These are phyloP conservation scores for Colletotrichum theobromicola DNA, from an alignment of 2,329 filamentous ascomycete species.

Conservation along the genomic window DNA sequence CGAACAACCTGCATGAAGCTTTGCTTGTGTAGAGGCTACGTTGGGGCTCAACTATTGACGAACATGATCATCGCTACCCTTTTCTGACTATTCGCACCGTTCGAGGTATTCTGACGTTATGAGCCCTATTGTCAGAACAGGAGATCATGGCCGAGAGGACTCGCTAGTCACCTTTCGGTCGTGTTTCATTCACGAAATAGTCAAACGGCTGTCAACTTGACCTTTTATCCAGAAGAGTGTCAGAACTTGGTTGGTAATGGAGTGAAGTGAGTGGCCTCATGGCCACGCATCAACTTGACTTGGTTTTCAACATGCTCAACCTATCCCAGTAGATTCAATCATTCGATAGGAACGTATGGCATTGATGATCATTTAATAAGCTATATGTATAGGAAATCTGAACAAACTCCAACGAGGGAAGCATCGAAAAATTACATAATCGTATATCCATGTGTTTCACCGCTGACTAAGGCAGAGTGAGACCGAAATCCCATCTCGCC, in stretches of 20 bases:
- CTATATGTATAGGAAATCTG: not conserved
- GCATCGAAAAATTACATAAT: not conserved
- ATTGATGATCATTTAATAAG: not conserved
- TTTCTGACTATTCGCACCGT: not conserved
- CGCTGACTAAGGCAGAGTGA: not conserved
- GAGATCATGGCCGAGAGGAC: not conserved
- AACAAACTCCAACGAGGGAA: not conserved
- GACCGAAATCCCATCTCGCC: not conserved
- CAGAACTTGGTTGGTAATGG: no score
- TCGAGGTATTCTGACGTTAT: not conserved
- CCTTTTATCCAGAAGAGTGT: no score
- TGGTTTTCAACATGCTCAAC: not conserved
- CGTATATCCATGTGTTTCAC: not conserved
- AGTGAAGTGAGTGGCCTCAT: no score
- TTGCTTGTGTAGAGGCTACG: not conserved
- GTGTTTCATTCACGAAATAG: not conserved
- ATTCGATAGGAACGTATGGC: not conserved
- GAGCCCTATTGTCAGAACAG: accelerated
- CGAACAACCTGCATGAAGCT: not conserved
- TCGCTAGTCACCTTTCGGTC: not conserved
- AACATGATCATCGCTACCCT: not conserved
- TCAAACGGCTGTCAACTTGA: not conserved
- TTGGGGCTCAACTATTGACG: not conserved
- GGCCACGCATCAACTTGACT: not conserved
- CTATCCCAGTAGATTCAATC: not conserved